Percentiles rank a stretch among this genome's conserved stretches.
Conservation (phyloP, 2,329 filamentous ascomycete genomes). For the Pseudogymnoascus verrucosus region DNA sequence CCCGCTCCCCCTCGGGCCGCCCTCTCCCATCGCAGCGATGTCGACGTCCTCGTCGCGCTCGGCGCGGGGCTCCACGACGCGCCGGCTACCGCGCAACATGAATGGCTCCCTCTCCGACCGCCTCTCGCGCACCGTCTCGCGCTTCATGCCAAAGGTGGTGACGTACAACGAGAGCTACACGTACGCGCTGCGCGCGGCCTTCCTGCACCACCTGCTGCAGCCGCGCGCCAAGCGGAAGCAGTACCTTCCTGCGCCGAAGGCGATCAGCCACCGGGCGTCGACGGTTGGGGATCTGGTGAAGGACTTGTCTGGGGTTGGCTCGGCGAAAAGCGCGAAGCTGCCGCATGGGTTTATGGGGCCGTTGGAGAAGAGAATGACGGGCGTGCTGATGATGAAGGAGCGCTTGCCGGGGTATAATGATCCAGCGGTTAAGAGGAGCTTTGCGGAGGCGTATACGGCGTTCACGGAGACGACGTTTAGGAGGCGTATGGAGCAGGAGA, state of each 20-base stretch:
- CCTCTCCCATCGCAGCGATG: slow-evolving; percentile 15
- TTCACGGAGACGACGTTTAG: slow-evolving; percentile 84
- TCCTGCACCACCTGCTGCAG: slow-evolving; percentile 86
- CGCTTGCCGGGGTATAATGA: slow-evolving; percentile 83
- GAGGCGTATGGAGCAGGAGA: slow-evolving; percentile 87
- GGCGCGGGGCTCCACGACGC: slow-evolving; percentile 20
- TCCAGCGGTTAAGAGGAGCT: slow-evolving; percentile 79
- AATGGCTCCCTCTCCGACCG: slow-evolving; percentile 24
- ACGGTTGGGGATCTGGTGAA: slow-evolving; percentile 82
- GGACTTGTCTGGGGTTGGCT: slow-evolving; percentile 61
- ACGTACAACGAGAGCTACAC: slow-evolving; percentile 78
- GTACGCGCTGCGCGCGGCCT: slow-evolving; percentile 83
- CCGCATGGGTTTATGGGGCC: slow-evolving; percentile 40
- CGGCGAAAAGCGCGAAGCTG: slow-evolving; percentile 56
- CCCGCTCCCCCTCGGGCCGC: neutral
- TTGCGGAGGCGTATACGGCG: slow-evolving; percentile 87
- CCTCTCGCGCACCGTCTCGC: slow-evolving; percentile 32
- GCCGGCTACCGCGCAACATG: slow-evolving; percentile 9
- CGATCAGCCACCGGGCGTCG: slow-evolving; percentile 46
- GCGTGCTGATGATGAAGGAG: slow-evolving; percentile 65
- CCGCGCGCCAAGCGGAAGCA: slow-evolving; percentile 84
- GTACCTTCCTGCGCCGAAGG: slow-evolving; percentile 63
- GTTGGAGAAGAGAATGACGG: slow-evolving; percentile 41
- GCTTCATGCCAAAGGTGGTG: slow-evolving; percentile 39
- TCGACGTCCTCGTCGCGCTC: slow-evolving; percentile 24